A percentile compares a stretch with the other conserved stretches of the same genome.
phyloP scores from a whole-genome alignment of 2,329 filamentous ascomycete genomes.

The Fusarium secorum region DNA sequence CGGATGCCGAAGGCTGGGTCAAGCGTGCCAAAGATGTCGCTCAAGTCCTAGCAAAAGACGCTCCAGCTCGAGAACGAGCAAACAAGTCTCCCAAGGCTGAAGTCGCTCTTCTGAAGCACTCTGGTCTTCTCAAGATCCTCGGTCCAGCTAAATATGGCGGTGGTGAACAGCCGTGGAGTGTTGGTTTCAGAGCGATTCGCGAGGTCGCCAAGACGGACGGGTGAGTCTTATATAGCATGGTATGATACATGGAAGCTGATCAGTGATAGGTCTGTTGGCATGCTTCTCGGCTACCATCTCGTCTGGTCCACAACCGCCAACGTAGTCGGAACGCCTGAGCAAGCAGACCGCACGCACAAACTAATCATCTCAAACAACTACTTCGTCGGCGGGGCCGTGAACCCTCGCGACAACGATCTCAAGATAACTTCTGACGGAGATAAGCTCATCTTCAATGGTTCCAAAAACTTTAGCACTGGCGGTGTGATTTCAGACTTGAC shows the following conservation, averaged over 20 bases:
- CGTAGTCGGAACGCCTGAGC: constrained; percentile 49
- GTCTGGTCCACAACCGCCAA: constrained; percentile 13
- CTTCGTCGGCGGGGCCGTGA: constrained; percentile 72
- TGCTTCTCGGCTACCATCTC: constrained; percentile 52
- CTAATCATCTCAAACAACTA: constrained; percentile 69
- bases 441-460: constrained; percentile 65
- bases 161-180: constrained; percentile 54
- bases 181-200: constrained; percentile 66
- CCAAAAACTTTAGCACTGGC: constrained; percentile 73
- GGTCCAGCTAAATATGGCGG: constrained; percentile 53
- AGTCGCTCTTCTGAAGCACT: constrained; percentile 52
- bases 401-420: constrained; percentile 65
- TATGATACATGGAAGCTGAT: fast-evolving
- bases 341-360: constrained; percentile 64
- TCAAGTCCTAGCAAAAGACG: constrained; percentile 5
- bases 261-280: constrained; percentile 61
- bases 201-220: constrained; percentile 71
- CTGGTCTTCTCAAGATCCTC: constrained; percentile 51
- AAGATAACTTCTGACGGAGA: constrained; percentile 61
- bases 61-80: constrained; percentile 46
- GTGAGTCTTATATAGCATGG: constrained; percentile 39
- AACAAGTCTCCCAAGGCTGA: constrained; percentile 53
- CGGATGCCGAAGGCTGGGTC: constrained; percentile 48
- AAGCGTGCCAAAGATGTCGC: constrained; percentile 38
- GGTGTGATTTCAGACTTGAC: constrained; percentile 72